phyloP scores from a whole-genome alignment of 208 protist species.

The Willaertia magna region DNA sequence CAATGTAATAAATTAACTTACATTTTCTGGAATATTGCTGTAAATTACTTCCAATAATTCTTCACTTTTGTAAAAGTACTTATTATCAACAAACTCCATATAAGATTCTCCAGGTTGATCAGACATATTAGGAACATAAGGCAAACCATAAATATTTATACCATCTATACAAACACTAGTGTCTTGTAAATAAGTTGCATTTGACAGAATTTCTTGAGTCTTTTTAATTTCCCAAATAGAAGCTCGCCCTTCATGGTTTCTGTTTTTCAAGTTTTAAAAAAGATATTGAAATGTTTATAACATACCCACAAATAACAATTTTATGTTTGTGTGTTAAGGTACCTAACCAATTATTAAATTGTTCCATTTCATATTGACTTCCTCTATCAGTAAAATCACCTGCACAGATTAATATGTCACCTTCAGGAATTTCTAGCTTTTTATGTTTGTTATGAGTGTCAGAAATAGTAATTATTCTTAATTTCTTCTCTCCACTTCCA shows the following conservation, averaged over 20 bases:
- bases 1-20: background rate
- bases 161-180: background rate
- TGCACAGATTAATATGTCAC: slow-evolving; percentile 25
- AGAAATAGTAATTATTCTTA: background rate
- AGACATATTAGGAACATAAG: background rate
- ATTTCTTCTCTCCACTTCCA: background rate
- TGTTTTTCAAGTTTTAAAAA: background rate
- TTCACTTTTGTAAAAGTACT: background rate
- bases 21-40: background rate
- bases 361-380: background rate
- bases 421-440: slow-evolving; percentile 14
- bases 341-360: slow-evolving; percentile 25
- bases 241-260: background rate
- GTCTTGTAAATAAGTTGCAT: background rate
- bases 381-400: slow-evolving; percentile 23
- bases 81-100: background rate
- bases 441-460: background rate
- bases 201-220: background rate
- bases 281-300: background rate
- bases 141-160: slow-evolving; percentile 5
- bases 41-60: background rate
- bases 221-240: background rate
- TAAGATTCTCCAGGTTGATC: background rate
- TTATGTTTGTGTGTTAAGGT: slow-evolving; percentile 23
- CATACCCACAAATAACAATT: slow-evolving; percentile 21